Evolutionary conservation across 2,329 filamentous ascomycete genomes (phyloP), one percentile per base, ranked within the genome.

Genomic region (Xylariales sp.): DNA sequence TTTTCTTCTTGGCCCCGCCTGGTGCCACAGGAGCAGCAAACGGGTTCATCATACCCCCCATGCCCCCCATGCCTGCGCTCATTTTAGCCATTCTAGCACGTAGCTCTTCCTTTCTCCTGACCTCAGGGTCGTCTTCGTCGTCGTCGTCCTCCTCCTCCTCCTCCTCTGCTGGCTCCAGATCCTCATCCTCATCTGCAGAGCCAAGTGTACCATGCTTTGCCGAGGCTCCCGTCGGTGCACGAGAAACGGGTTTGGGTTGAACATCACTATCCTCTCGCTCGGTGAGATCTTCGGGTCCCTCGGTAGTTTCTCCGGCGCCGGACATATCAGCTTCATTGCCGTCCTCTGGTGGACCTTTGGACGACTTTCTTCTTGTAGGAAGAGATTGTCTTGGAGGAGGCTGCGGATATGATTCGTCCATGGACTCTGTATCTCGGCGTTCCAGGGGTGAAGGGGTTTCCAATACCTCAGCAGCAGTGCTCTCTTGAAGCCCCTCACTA

Each of bases 81-180:
- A 98, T 93, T 67, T 95, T 96, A 33, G 93, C 93, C 88, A 98
- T 98, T 53, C 93, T 82, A 47, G 93, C 89, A 46, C 93, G 81
- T 22, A 98, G 73, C 60, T 96, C 91, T 65, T 95, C 82, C 59
- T 84, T 86, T 39, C 90, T 84, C 51, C 80, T 82, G 16, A 88
- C 74, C 61, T 98, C 93, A 1, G 89, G 88, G 55, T 97, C 90
- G 38, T 94, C 71, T 12, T 95, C 88, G 20, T 90, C 86, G 35
- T 90, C 87, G 22, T 88, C 85, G 15, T 86, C 84, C n/a, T 83
- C 84, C 11, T 80, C 80, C 3, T 78, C 79, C 9, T 76, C 78
- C 3, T 75, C 53, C 20, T 60, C 56, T 16, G 73, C 56, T 20
- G 58, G 52, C 19, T 64, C 61, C n/a, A 59, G 61, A 8, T 10